Evolutionary conservation across 441 rosid genomes (phyloP).

Genomic region (Euphorbia corollata): DNA sequence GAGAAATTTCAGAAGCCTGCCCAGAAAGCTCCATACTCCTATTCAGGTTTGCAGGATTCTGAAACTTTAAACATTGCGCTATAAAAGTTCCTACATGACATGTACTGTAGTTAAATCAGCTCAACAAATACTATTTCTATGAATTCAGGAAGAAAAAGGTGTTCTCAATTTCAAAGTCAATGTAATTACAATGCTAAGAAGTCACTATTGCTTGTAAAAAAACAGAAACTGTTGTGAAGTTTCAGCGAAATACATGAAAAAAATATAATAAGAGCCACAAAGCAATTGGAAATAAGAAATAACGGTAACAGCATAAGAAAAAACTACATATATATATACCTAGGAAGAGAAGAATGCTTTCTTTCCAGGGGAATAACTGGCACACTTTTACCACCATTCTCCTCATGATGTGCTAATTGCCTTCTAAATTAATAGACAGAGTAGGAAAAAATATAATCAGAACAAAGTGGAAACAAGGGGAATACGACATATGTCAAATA

Average conservation of each 20-base stretch:
- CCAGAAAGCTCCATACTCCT: no score
- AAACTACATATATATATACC: conserved; percentile 33
- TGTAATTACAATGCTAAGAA: not conserved
- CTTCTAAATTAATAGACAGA: conserved; percentile 81
- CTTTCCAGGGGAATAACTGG: conserved; percentile 68
- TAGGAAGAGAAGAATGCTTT: conserved; percentile 84
- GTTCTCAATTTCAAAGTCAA: not conserved
- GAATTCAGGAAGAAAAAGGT: not conserved
- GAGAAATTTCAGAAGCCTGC: no score
- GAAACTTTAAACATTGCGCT: no score
- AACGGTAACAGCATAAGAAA: not conserved
- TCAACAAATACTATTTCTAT: no score
- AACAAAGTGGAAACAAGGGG: conserved; percentile 11
- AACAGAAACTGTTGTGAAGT: conserved; percentile 1
- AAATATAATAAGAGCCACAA: not conserved
- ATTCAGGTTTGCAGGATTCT: no score
- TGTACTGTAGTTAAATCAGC: no score
- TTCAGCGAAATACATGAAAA: not conserved
- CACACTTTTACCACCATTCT: conserved; percentile 62
- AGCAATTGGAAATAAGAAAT: not conserved
- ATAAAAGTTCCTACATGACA: no score
- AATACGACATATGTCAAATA: not conserved
- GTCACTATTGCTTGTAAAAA: not conserved
- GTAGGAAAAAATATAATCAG: conserved; percentile 22
- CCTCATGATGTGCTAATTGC: conserved; percentile 88